Conservation (phyloP, 768 basidiomycete species). For the Botryobasidium botryosum region DNA sequence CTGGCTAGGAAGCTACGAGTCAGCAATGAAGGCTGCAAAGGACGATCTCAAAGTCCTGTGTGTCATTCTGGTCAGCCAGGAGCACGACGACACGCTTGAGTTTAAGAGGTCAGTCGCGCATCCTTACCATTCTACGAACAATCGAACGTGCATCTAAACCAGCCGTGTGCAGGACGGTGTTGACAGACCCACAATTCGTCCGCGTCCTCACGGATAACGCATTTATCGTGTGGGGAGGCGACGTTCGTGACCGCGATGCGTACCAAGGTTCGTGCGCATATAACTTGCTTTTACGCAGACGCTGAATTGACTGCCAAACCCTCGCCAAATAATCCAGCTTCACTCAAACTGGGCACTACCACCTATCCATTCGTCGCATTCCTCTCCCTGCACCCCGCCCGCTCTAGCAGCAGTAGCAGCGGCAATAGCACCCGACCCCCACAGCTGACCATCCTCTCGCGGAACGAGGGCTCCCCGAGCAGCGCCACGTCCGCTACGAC, state of each 20-base stretch:
- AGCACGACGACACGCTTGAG: constrained; percentile 75
- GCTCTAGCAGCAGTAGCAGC: constrained; percentile 22
- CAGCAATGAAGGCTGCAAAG: constrained; percentile 52
- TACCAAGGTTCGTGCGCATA: constrained; percentile 53
- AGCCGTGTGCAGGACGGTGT: constrained; percentile 36
- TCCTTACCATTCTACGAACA: neutral
- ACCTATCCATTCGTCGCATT: constrained; percentile 92
- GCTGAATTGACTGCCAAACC: neutral
- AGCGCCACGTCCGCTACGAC: constrained; percentile 45
- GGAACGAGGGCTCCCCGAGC: constrained; percentile 52
- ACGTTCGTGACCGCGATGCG: constrained; percentile 65
- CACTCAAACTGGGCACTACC: constrained; percentile 67
- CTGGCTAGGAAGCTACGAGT: constrained; percentile 63
- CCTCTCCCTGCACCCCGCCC: constrained; percentile 58
- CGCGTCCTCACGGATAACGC: constrained; percentile 52
- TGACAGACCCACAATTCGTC: constrained; percentile 59
- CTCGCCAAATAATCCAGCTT: constrained; percentile 25
- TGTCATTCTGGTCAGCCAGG: constrained; percentile 67
- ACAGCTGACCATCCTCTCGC: constrained; percentile 64
- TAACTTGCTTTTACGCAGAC: neutral
- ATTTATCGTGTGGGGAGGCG: constrained; percentile 83
- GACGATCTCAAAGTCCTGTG: constrained; percentile 59
- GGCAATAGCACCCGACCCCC: constrained; percentile 24
- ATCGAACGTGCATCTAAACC: neutral
- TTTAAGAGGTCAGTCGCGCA: constrained; percentile 53